Percentiles rank a stretch among this genome's conserved stretches.
Evolutionary conservation across 2,329 filamentous ascomycete genomes (phyloP).

Genomic region (Annulohypoxylon truncatum): DNA sequence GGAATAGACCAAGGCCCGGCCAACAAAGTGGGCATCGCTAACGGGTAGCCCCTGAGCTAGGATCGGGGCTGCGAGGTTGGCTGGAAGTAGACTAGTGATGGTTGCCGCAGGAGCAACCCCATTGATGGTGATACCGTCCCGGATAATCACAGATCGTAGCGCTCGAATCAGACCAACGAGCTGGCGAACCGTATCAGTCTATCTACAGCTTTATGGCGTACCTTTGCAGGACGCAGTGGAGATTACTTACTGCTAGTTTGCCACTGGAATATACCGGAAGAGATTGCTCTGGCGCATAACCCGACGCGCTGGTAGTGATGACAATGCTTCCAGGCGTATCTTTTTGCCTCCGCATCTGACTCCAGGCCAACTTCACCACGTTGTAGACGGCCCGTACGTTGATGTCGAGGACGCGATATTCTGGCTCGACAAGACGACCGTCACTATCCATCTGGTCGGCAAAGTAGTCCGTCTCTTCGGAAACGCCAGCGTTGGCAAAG

Average conservation of each 20-base stretch:
- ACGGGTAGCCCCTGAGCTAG: background rate
- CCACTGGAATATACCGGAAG: conserved; percentile 46
- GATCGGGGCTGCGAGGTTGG: background rate
- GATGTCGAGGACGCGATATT: conserved; percentile 47
- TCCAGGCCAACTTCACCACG: conserved; percentile 49
- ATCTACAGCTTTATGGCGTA: background rate
- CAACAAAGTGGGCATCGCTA: background rate
- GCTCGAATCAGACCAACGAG: background rate
- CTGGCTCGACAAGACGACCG: conserved; percentile 40
- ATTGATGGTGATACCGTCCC: background rate
- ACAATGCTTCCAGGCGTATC: conserved; percentile 49
- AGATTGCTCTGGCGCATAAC: conserved; percentile 51
- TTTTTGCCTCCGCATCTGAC: conserved; percentile 38
- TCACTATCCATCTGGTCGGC: conserved; percentile 45
- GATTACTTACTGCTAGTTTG: background rate
- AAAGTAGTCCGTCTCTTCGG: conserved; percentile 49
- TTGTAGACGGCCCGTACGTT: conserved; percentile 49
- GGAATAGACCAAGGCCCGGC: background rate
- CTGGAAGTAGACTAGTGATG: background rate
- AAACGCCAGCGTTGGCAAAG: conserved; percentile 51
- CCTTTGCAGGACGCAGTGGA: background rate
- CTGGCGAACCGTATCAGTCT: background rate
- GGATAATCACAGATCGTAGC: background rate
- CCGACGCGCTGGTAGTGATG: conserved; percentile 52
- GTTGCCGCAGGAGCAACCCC: background rate